Evolutionary conservation across 2,329 filamentous ascomycete genomes (phyloP), one percentile per base, ranked within the genome.

Genomic region (Curvularia eragrostidis): DNA sequence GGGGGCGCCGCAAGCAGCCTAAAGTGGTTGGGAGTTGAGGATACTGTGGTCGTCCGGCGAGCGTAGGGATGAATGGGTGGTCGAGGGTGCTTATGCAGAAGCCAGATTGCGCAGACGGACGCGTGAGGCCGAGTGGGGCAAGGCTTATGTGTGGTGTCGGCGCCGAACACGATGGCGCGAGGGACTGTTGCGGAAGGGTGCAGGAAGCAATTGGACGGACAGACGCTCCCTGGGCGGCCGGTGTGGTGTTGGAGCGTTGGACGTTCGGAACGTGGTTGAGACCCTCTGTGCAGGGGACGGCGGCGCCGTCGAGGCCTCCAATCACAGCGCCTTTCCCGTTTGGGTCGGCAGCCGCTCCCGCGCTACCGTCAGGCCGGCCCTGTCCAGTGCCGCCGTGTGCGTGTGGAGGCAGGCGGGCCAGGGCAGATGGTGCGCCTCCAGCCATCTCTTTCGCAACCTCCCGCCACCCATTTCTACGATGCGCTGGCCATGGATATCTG

Each of bases 401-500:
- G 48, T 47, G 54, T 56, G 34, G 54, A 52, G 55, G 48, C 36
- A 18, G 36, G 21, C 18, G 34, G 44, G 54, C 49, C 48, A 39
- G 24, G 44, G 32, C 51, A 52, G 36, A 43, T 24, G 42, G 21
- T 38, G 46, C 34, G 34, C 19, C 36, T 36, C 23, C 52, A 43
- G 36, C 44, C 46, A 48, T 48, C 44, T 43, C 43, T 42, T 44
- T 44, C 50, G 58, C 59, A 58, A 56, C 54, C 48, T 44, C 58
- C 59, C 54, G 58, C 61, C 58, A 61, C 59, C 62, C 54, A 49
- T 53, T 63, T 65, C 44, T 46, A 48, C 50, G 39, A 55, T 68
- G 66, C 54, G 66, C 52, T 67, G 66, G 62, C 65, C 49, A 56
- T 61, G 56, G 53, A 65, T 57, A 62, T 62, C 57, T 55, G 24